A percentile compares a stretch with the other conserved stretches of the same genome.
phyloP scores from a whole-genome alignment of 192 early-diverging fungal genomes.

The Kickxella alabastrina region DNA sequence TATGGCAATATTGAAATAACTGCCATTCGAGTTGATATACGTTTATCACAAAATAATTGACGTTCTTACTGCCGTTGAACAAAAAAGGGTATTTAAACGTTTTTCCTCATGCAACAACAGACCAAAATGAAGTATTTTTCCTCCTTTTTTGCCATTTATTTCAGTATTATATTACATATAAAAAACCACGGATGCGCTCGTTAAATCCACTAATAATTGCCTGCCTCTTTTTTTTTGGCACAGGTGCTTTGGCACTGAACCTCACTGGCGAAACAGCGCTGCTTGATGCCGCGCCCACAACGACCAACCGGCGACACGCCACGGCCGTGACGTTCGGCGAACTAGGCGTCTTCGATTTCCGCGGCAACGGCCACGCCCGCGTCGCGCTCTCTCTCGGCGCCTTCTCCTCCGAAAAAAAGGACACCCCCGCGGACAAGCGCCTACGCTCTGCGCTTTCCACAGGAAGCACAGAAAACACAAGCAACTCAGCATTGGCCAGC shows the following conservation, averaged over 20 bases:
- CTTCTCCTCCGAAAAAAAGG: slow-evolving; percentile 43
- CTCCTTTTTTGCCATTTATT: neutral
- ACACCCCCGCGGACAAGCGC: neutral
- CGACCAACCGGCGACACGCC: slow-evolving; percentile 24
- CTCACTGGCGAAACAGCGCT: slow-evolving; percentile 45
- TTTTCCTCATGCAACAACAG: too few species aligned
- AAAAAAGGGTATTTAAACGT: neutral
- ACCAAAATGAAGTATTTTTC: neutral
- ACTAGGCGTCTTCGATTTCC: slow-evolving; percentile 45
- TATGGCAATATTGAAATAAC: too few species aligned
- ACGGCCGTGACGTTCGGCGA: slow-evolving; percentile 43
- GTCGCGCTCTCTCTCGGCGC: slow-evolving; percentile 40
- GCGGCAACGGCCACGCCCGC: slow-evolving; percentile 40
- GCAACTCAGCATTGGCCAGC: too few species aligned
- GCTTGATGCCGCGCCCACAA: slow-evolving; percentile 33
- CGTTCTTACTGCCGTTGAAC: too few species aligned
- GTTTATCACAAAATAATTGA: too few species aligned
- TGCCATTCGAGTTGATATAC: too few species aligned
- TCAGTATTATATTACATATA: too few species aligned
- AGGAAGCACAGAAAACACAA: too few species aligned
- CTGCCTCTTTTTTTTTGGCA: neutral
- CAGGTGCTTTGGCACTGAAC: slow-evolving; percentile 15
- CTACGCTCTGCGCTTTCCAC: too few species aligned
- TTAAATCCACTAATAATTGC: too few species aligned
- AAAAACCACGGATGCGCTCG: too few species aligned